Evolutionary conservation across 495 filamentous ascomycete genomes (phyloP), one percentile per base, ranked within the genome.

Genomic region (Penicillium pulvis): DNA sequence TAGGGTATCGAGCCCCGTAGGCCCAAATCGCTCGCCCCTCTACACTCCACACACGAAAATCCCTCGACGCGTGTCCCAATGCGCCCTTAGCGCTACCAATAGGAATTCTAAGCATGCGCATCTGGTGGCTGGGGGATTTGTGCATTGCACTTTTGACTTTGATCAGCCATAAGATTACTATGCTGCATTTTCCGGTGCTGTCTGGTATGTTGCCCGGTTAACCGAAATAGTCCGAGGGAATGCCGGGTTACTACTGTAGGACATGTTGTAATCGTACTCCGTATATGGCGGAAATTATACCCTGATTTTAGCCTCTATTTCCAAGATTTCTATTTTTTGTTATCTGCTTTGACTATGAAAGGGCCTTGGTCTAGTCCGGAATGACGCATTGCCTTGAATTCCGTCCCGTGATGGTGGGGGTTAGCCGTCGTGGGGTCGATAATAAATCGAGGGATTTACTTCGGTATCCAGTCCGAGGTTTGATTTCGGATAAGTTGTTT

Each of bases 171-270:
- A 20, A 19, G 12, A 20, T 7, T 24, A 20, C 16, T 42, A 42
- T 49, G 55, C 46, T 45, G 33, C 46, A 54, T 50, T 43, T 20
- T 39, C 44, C 3, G 17, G 44, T 30, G 23, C 46, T 12, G 8
- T 24, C 26, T 47, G 31, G 11, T 17, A 26, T 33, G 44, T 49
- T 60, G 35, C 51, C 39, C 52, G 35, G 58, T 51, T 31, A 24
- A 55, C 52, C 58, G 52, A 60, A 17, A 16, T 6, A 28, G 17
- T 45, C 52, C 51, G 58, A 55, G 58, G 51, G 51, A 55, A 55
- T 60, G 52, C 52, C 57, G 51, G 41, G 14, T 31, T 14, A 46
- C 53, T 31, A 6, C 28, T 41, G 39, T 41, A 41, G 39, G 39
- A 30, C 31, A 36, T 12, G 39, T 41, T 17, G 39, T 41, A 17